Evolutionary conservation across 2,329 filamentous ascomycete genomes (phyloP), one percentile per base, ranked within the genome.

Genomic region (Aureobasidium melanogenum): DNA sequence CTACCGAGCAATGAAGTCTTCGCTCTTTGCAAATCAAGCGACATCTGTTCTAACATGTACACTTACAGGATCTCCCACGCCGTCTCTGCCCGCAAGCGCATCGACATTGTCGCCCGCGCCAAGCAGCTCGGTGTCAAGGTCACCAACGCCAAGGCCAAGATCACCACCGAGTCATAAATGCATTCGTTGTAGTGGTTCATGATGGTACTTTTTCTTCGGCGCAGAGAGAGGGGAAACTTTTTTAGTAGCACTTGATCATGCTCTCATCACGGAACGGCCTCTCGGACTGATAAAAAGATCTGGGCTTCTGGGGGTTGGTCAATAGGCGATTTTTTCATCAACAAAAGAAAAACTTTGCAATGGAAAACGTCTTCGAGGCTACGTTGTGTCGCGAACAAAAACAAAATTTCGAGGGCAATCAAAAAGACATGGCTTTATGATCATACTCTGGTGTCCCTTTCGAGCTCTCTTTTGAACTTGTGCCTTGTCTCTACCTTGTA

Each of bases 111-210:
- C 74, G 85, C 90, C 76, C 89, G 93, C 79, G 94, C 94, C 69
- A 97, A 97, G 89, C 88, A 96, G 81, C 83, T 99, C 76, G 91
- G 92, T 76, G 94, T 99, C 79, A 99, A 99, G 89, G 93, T 99
- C 79, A 99, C 94, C 77, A 99, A 99, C 86, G 80, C 90, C 81
- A 96, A 97, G 89, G 94, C 92, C 76, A 95, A 93, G 86, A 88
- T 99, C 79, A 96, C 93, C 73, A 96, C 91, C 72, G 94, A 99
- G 87, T 82, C 83, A 72, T 87, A 82, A 64, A 60, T 61, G 64
- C n/a, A 48, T 50, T 63, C 39, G 30, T 47, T 22, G 56, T 59
- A 57, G 56, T 59, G 56, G 32, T 48, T 59, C 8, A 38, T 59
- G n/a, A n/a, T n/a, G 24, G 54, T 47, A 41, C 39, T 50, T 50